Base-by-base conservation (phyloP, 352 stramenopile species). In the Phytophthora syringae region DNA sequence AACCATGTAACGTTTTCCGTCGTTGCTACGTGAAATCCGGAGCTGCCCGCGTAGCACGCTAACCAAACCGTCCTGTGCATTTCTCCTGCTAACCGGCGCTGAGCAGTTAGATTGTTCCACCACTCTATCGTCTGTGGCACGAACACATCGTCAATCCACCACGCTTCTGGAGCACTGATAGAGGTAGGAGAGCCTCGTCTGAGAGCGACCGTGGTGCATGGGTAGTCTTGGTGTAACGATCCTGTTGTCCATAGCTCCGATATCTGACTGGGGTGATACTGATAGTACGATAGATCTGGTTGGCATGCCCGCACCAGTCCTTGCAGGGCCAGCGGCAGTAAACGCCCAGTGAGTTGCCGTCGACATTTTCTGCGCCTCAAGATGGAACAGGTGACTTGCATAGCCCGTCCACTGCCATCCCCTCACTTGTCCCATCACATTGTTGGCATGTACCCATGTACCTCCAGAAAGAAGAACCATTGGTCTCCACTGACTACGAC, bases 211-310 rank as follows among this genome's bases (percentile, higher is more conserved):
- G 12, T 32, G 7, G 44, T 12, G 13, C 15, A 21, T 1, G 44
- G 44, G 44, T 51, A n/a, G n/a, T n/a, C n/a, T n/a, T n/a, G n/a
- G n/a, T n/a, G n/a, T n/a, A 51, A 11, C 6, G 37, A 13, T 12
- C 44, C 44, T 12, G 15, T 15, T 0, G 7, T 21, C 44, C 22
- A 51, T 5, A 37, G 0, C 2, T 18, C 13, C 2, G 22, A 22
- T 13, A 51, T 51, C 24, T 51, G 44, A 15, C 24, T 37, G 11
- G 44, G 24, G 44, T 51, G 44, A 37, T 51, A 51, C 5, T 51
- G 44, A 10, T 51, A 51, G 12, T 22, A 37, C 13, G 24, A 22
- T 16, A 12, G 12, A 12, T 16, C 44, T 3, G 44, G 44, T n/a
- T n/a, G n/a, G n/a, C n/a, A n/a, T n/a, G n/a, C n/a, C n/a, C n/a